A percentile compares a stretch with the other conserved stretches of the same genome.
Evolutionary conservation across 148 eudicot genomes (phyloP).

Genomic region (Silene conica): DNA sequence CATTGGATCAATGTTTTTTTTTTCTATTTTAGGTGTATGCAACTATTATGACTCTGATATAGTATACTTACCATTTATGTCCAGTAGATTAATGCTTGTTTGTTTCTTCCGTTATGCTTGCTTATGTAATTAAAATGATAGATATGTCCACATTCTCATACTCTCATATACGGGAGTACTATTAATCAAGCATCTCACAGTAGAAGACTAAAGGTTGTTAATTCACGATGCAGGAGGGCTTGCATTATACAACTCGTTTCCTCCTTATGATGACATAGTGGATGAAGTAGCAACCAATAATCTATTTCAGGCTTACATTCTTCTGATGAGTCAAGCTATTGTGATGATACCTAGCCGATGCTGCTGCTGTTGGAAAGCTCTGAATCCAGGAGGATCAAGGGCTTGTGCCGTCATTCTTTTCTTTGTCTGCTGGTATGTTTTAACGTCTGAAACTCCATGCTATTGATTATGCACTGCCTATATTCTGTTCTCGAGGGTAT

Average conservation of each 20-base stretch:
- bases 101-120: neutral
- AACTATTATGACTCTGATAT: neutral
- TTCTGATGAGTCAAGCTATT: slow-evolving; percentile 62
- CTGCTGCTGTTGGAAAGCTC: slow-evolving; percentile 80
- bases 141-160: neutral
- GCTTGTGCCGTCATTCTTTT: slow-evolving; percentile 82
- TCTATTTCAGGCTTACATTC: no score
- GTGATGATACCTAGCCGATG: slow-evolving; percentile 69
- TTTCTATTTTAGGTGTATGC: neutral
- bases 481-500: neutral
- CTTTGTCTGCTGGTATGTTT: slow-evolving; percentile 78
- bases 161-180: neutral
- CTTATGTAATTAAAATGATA: neutral
- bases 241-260: no score
- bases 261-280: no score
- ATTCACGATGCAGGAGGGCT: no score
- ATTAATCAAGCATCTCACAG: neutral
- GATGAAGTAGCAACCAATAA: no score
- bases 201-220: no score
- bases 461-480: neutral
- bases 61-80: neutral
- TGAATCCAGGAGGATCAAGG: slow-evolving; percentile 75
- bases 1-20: neutral
- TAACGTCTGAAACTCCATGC: neutral
- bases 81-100: neutral